phyloP scores from a whole-genome alignment of 2,329 filamentous ascomycete species.

The Alternaria brassicae region DNA sequence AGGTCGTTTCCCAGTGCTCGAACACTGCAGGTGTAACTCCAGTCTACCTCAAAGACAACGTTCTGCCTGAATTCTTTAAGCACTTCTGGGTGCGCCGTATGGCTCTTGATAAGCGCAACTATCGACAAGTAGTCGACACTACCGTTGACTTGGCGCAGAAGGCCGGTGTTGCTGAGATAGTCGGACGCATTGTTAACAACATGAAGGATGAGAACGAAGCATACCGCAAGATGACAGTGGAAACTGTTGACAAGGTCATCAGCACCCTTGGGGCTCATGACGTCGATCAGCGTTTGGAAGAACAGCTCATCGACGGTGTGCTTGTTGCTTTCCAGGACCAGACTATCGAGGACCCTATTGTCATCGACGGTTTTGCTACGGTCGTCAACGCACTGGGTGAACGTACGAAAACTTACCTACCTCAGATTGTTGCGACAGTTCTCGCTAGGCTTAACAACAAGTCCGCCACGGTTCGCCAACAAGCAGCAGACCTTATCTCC shows the following conservation, averaged over 20 bases:
- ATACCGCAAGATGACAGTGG: constrained; percentile 98
- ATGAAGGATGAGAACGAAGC: constrained; percentile 98
- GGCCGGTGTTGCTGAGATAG: constrained; percentile 94
- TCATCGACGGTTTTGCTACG: constrained; percentile 97
- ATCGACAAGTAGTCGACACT: constrained; percentile 96
- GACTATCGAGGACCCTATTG: constrained; percentile 92
- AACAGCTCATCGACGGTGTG: constrained; percentile 93
- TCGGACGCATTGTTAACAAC: constrained; percentile 91
- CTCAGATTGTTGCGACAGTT: constrained; percentile 96
- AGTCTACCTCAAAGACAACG: constrained; percentile 92
- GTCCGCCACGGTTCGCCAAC: constrained; percentile 92
- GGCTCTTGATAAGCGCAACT: constrained; percentile 97
- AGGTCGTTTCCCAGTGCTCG: constrained; percentile 95
- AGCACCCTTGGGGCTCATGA: constrained; percentile 92
- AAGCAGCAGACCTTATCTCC: constrained; percentile 94
- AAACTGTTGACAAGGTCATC: constrained; percentile 96
- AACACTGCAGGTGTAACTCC: constrained; percentile 94
- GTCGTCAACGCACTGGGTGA: constrained; percentile 94
- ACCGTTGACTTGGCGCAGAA: constrained; percentile 97
- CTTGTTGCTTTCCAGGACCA: constrained; percentile 98
- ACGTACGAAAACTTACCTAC: constrained; percentile 93
- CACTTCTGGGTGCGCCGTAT: constrained; percentile 98
- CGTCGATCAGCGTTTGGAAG: constrained; percentile 89
- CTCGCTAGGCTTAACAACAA: constrained; percentile 98
- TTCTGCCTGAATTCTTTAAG: constrained; percentile 97